These are phyloP conservation scores for Boletus chippewaensis DNA, from an alignment of 1,284 basidiomycete species.

Conservation along the genomic window DNA sequence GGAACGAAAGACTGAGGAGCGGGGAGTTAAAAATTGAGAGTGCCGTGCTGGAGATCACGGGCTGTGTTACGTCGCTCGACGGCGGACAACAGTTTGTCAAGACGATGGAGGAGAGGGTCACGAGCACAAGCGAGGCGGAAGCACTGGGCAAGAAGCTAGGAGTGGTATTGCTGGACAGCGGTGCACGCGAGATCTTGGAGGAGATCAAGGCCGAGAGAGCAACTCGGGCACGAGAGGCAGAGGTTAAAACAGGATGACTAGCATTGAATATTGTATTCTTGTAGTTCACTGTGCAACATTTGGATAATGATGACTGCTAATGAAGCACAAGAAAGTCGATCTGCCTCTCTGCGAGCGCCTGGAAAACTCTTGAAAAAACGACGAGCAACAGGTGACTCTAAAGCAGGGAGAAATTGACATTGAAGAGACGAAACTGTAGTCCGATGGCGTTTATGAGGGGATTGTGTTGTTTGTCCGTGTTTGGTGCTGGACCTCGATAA, in stretches of 20 bases:
- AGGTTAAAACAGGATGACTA: constrained; percentile 12
- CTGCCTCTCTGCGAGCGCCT: constrained; percentile 50
- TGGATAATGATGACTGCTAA: constrained; percentile 19
- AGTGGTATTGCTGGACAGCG: constrained; percentile 52
- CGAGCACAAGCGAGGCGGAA: constrained; percentile 57
- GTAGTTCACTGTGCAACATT: constrained; percentile 31
- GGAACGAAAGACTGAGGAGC: constrained; percentile 27
- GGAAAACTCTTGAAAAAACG: constrained; percentile 29
- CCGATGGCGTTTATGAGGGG: constrained; percentile 12
- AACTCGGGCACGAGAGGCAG: constrained; percentile 45
- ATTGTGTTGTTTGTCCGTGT: constrained; percentile 22
- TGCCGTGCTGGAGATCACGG: constrained; percentile 54
- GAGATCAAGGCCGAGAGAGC: constrained; percentile 69
- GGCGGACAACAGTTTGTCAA: constrained; percentile 68
- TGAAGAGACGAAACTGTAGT: neutral
- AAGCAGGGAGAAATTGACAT: constrained; percentile 31
- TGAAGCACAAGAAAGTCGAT: constrained; percentile 32
- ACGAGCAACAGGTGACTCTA: constrained; percentile 41
- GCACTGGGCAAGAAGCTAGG: constrained; percentile 64
- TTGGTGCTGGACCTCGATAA: constrained; percentile 13
- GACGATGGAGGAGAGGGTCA: constrained; percentile 50
- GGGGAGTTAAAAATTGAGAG: constrained; percentile 26
- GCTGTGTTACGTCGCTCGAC: constrained; percentile 75
- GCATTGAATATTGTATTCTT: constrained; percentile 22
- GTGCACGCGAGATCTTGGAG: constrained; percentile 72